Conservation (phyloP, 768 basidiomycete genomes). For the Mycena chlorophos region DNA sequence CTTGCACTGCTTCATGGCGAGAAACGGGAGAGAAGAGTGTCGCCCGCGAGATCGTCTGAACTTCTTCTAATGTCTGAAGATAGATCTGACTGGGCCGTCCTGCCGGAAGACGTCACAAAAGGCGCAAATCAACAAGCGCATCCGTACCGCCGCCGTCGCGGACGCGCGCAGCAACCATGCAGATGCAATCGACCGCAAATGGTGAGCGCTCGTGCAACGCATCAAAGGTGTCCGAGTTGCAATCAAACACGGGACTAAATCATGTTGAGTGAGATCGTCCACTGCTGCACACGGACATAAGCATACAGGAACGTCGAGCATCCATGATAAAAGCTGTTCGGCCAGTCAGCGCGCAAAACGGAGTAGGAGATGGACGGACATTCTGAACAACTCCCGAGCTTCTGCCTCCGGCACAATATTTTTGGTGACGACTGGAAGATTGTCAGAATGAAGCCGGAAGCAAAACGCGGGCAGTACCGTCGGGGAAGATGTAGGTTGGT, state of each 20-base stretch:
- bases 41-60: slow-evolving; percentile 79
- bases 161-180: slow-evolving; percentile 90
- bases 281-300: slow-evolving; percentile 21
- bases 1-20: slow-evolving; percentile 85
- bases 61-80: slow-evolving; percentile 75
- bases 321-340: slow-evolving; percentile 80
- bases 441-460: slow-evolving; percentile 4
- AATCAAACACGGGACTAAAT: slow-evolving; percentile 77
- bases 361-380: slow-evolving; percentile 48
- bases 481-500: slow-evolving; percentile 67
- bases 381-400: slow-evolving; percentile 81
- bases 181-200: slow-evolving; percentile 89
- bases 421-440: slow-evolving; percentile 73
- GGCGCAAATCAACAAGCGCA: not conserved
- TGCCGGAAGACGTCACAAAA: slow-evolving; percentile 31
- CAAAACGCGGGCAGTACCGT: slow-evolving; percentile 65
- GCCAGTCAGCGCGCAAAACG: slow-evolving; percentile 18
- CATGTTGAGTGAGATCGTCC: slow-evolving; percentile 3
- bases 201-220: slow-evolving; percentile 86
- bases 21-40: slow-evolving; percentile 86
- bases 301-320: slow-evolving; percentile 77
- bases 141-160: slow-evolving; percentile 83
- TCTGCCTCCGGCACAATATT: slow-evolving; percentile 78
- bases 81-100: slow-evolving; percentile 76
- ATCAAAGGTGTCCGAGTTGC: slow-evolving; percentile 80